Percentiles rank a stretch among this genome's conserved stretches.
These are phyloP conservation scores for Penicillium sp. DNA, from an alignment of 2,329 filamentous ascomycete species.

Conservation along the genomic window DNA sequence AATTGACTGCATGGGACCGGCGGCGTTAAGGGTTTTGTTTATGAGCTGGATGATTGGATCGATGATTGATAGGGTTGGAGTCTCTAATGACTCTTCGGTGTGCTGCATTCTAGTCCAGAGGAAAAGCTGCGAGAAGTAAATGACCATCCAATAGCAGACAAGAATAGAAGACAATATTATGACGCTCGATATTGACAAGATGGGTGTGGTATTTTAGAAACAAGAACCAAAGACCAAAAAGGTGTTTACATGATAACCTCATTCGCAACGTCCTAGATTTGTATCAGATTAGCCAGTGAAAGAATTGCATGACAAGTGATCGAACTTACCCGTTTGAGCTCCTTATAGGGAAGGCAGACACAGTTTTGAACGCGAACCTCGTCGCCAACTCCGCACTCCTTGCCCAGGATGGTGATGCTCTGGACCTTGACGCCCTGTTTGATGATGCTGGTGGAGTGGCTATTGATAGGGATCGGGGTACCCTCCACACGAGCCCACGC, in stretches of 20 bases:
- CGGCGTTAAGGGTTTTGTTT: not conserved
- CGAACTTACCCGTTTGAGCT: slow-evolving; percentile 81
- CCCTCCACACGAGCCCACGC: slow-evolving; percentile 99
- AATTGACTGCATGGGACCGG: not conserved
- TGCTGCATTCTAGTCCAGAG: slow-evolving; percentile 13
- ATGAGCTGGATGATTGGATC: not conserved
- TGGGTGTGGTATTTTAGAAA: slow-evolving; percentile 16
- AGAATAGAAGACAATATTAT: slow-evolving; percentile 12
- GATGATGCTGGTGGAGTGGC: slow-evolving; percentile 89
- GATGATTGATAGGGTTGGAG: not conserved
- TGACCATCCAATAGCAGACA: slow-evolving; percentile 17
- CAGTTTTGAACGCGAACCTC: slow-evolving; percentile 97
- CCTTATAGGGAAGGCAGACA: slow-evolving; percentile 95
- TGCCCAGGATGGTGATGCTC: slow-evolving; percentile 94
- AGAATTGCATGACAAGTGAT: not conserved
- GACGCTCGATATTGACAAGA: slow-evolving; percentile 23
- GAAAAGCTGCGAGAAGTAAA: slow-evolving; percentile 15
- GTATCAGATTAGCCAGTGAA: slow-evolving; percentile 2
- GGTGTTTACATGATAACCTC: slow-evolving; percentile 80
- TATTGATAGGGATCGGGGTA: slow-evolving; percentile 80
- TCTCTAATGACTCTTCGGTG: slow-evolving; percentile 7
- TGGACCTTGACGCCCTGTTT: slow-evolving; percentile 99
- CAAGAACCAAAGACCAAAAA: slow-evolving; percentile 13
- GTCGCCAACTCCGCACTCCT: slow-evolving; percentile 91
- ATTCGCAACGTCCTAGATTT: slow-evolving; percentile 40